Percentiles rank a stretch among this genome's conserved stretches.
Conservation (phyloP, 1,284 basidiomycete species). For the Amylostereum areolatum region DNA sequence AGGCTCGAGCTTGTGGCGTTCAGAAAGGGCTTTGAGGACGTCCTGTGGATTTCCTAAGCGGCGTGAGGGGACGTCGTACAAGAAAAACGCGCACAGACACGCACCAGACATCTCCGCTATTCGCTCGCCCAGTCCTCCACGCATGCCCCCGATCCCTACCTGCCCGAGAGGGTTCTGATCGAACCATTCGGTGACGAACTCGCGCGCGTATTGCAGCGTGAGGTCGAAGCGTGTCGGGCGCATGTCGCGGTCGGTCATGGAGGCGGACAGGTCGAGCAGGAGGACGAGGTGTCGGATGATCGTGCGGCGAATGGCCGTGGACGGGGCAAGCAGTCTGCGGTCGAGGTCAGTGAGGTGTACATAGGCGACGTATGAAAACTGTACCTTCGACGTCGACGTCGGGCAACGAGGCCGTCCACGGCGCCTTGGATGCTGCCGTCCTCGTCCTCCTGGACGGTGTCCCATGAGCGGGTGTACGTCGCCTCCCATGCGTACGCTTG, state of each 20-base stretch:
- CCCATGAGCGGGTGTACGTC: constrained; percentile 92
- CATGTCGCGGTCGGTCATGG: constrained; percentile 96
- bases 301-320: constrained; percentile 84
- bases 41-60: constrained; percentile 87
- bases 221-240: constrained; percentile 90
- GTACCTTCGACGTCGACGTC: constrained; percentile 79
- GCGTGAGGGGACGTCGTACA: constrained; percentile 2
- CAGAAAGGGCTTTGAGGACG: constrained; percentile 79
- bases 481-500: constrained; percentile 94
- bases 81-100: constrained; percentile 15
- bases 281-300: constrained; percentile 96
- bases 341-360: no score
- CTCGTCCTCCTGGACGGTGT: constrained; percentile 95
- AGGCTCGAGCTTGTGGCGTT: constrained; percentile 86
- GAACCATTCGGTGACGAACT: constrained; percentile 96
- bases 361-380: constrained; percentile 15
- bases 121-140: constrained; percentile 82
- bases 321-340: constrained; percentile 68
- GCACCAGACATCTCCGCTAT: constrained; percentile 85
- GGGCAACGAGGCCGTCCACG: constrained; percentile 84
- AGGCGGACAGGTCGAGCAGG: constrained; percentile 83
- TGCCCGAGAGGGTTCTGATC: constrained; percentile 99
- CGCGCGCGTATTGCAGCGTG: constrained; percentile 81
- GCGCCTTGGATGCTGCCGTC: constrained; percentile 85
- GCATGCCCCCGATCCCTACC: constrained; percentile 88